Evolutionary conservation across 2,329 filamentous ascomycete genomes (phyloP), one percentile per base, ranked within the genome.

Genomic region (Sordariomycetes sp.): DNA sequence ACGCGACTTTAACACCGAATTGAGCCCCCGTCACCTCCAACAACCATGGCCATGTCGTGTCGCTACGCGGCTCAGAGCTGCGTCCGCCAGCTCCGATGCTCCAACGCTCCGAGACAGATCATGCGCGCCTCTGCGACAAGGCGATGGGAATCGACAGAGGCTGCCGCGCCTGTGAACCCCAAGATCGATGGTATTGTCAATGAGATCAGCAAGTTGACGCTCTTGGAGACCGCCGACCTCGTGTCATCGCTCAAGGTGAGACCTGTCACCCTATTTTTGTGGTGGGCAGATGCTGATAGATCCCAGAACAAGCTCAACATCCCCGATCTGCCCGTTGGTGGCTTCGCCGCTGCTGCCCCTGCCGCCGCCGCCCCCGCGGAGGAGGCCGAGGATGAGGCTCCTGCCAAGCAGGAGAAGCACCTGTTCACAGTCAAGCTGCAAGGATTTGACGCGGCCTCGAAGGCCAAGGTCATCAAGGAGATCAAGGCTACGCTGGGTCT

Each of bases 401-500:
- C 86, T 3, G 83, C 82, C 25, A 81, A 87, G 47, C 86, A 92
- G 61, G 94, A 96, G 76, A 96, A 81, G 80, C 90, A 90, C 4
- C 75, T 98, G 42, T 99, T 99, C 75, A 94, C 83, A 59, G 65
- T 99, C 46, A 96, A 95, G 70, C 79, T 99, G 43, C 74, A 85
- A 61, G 82, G 82, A 23, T 93, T 96, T 58, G 93, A 98, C 34
- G 72, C 87, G 19, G 72, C 66, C 33, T 69, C 90, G 45, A 99
- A 99, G 73, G 87, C 93, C 52, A 99, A 99, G 82, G 72, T 98
- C 52, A 99, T 98, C 75, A 99, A 99, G 77, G 92, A 99, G 71
- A 75, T 99, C 69, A 99, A 99, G 79, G 80, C 78, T 54, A 73
- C 98, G 77, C 70, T 99, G 40, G 92, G 92, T 28, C 66, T 98